Evolutionary conservation across 371 early-diverging fungal genomes (phyloP), one percentile per base, ranked within the genome.

Genomic region (Batkoa obscura): DNA sequence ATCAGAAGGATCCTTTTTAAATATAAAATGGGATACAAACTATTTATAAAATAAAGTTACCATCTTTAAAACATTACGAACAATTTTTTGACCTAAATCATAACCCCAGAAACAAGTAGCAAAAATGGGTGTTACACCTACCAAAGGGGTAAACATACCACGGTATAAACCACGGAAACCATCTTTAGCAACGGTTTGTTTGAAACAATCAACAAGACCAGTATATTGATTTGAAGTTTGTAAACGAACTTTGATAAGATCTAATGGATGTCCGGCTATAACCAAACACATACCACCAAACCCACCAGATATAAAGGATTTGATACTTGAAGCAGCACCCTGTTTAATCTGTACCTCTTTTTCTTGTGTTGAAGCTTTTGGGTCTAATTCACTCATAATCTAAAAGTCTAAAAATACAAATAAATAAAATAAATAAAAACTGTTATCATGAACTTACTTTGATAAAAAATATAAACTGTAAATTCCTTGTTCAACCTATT

Each of bases 301-400:
- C 47, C 94, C 97, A 62, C 97, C 95, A 15, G 90, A 83, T 63
- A 97, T 67, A 71, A 95, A 90, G 43, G 94, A 91, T 76, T 93
- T 90, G 64, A 86, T 69, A 37, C n/a, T n/a, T n/a, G n/a, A n/a
- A n/a, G n/a, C n/a, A n/a, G n/a, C n/a, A n/a, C n/a, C n/a, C n/a
- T n/a, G n/a, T n/a, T n/a, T n/a, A n/a, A n/a, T n/a, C n/a, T n/a
- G n/a, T n/a, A n/a, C n/a, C n/a, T n/a, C n/a, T n/a, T n/a, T n/a
- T n/a, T n/a, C n/a, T n/a, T n/a, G n/a, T n/a, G n/a, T n/a, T n/a
- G n/a, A n/a, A n/a, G n/a, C n/a, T n/a, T n/a, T n/a, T n/a, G n/a
- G n/a, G n/a, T n/a, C n/a, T n/a, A n/a, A n/a, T n/a, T n/a, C n/a
- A n/a, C n/a, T n/a, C n/a, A n/a, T n/a, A n/a, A n/a, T n/a, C n/a